phyloP scores from a whole-genome alignment of 1,139 yeast species.

The Suhomyces yuchorum region DNA sequence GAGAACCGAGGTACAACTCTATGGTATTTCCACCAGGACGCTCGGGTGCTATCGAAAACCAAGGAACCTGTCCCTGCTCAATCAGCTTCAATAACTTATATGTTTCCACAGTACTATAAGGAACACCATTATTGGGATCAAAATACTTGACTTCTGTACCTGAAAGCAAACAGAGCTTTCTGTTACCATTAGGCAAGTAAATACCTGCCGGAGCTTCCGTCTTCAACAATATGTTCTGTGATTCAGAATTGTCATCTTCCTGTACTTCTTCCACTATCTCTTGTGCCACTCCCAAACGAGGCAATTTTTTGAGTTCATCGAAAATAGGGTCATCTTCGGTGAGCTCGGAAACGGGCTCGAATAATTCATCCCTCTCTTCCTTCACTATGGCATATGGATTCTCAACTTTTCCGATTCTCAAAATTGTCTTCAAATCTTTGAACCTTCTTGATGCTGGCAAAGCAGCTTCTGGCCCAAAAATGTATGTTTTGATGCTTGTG shows the following conservation, averaged over 20 bases:
- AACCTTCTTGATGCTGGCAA: slow-evolving; percentile 55
- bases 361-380: slow-evolving; percentile 40
- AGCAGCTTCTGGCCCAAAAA: slow-evolving; percentile 64
- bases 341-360: slow-evolving; percentile 37
- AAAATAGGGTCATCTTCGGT: slow-evolving; percentile 45
- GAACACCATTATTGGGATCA: slow-evolving; percentile 85
- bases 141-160: slow-evolving; percentile 81
- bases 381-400: slow-evolving; percentile 44
- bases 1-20: slow-evolving; percentile 56
- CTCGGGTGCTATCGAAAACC: slow-evolving; percentile 56
- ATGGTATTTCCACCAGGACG: slow-evolving; percentile 63
- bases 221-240: slow-evolving; percentile 49
- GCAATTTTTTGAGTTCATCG: slow-evolving; percentile 57
- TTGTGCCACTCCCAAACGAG: slow-evolving; percentile 65
- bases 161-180: slow-evolving; percentile 72
- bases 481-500: slow-evolving; percentile 39
- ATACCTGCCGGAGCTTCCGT: slow-evolving; percentile 78
- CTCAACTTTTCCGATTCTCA: slow-evolving; percentile 47
- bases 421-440: slow-evolving; percentile 56
- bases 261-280: slow-evolving; percentile 48
- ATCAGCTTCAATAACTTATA: slow-evolving; percentile 69
- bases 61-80: slow-evolving; percentile 64
- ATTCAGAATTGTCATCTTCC: slow-evolving; percentile 42
- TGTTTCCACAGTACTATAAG: slow-evolving; percentile 81
- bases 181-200: slow-evolving; percentile 68